Conservation (phyloP, 2,329 filamentous ascomycete species). For the Nothopassalora personata region DNA sequence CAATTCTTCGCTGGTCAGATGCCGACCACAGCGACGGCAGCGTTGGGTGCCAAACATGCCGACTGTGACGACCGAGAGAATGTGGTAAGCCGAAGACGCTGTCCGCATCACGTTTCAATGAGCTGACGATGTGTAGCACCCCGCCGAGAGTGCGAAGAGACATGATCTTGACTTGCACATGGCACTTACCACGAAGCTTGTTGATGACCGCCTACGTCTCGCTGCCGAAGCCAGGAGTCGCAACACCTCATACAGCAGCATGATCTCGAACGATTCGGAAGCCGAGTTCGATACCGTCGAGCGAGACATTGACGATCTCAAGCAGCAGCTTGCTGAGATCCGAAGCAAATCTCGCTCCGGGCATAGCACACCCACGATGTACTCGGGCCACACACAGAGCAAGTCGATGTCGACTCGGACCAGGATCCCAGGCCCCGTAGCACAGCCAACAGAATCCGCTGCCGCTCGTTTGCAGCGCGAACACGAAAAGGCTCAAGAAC, state of each 20-base stretch:
- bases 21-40: background rate
- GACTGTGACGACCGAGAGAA: background rate
- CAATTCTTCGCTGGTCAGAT: background rate
- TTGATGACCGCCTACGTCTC: too few species aligned
- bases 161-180: too few species aligned
- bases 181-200: too few species aligned
- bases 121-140: slow-evolving; percentile 6
- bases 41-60: background rate
- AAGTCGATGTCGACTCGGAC: background rate
- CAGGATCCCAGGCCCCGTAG: slow-evolving; percentile 1
- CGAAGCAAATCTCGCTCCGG: background rate
- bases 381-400: background rate
- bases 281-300: background rate
- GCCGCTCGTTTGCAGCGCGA: slow-evolving; percentile 14
- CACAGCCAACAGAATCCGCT: slow-evolving; percentile 3
- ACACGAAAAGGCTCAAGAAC: slow-evolving; percentile 2
- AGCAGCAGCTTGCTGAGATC: background rate
- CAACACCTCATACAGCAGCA: background rate
- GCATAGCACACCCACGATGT: background rate
- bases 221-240: background rate
- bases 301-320: background rate
- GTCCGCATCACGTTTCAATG: background rate
- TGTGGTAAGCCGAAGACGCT: background rate
- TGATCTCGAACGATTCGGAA: background rate
- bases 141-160: background rate